Base-by-base conservation (phyloP, 2,329 filamentous ascomycete species). In the Diaporthe australafricana region DNA sequence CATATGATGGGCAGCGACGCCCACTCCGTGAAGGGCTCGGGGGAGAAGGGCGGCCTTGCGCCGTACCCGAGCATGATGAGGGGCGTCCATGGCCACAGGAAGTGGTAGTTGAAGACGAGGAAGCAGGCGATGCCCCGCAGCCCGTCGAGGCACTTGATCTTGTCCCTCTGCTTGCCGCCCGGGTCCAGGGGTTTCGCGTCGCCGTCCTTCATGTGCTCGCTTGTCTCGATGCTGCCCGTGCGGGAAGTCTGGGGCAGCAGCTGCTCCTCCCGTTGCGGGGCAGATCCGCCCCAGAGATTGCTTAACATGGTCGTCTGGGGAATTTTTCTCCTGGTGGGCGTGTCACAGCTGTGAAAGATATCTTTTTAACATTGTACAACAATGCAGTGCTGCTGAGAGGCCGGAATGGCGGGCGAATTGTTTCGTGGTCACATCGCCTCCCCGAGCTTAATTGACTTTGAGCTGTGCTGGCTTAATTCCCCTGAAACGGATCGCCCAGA, bases 41-140 rank as follows among this genome's bases (percentile, higher is more conserved):
- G 78, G 1, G 82, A 76, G 32, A 77, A 76, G 0, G 82, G 82
- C 1, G 79, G 80, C n/a, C 78, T 73, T 2, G 81, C 81, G 27
- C 82, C 82, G 52, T 82, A 79, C 40, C 81, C 81, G n/a, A 84
- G 72, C 81, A 83, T 83, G 68, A 84, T 83, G 40, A 76, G 72
- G 0, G 81, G 79, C 1, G 81, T 83, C 81, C 81, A 84, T 20
- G 81, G 81, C 81, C 81, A 83, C 55, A 84, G 76, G 68, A 83
- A 83, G 72, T 84, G 82, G 71, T 83, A 84, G 62, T 83, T 84
- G 79, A 84, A 84, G 68, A 84, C 83, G 45, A 83, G 77, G 38
- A 84, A 79, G 70, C 81, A 84, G 20, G 83, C 83, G 70, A 83
- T 79, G 63, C 83, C 83, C n/a, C 83, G 79, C 2, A 84, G 78